Evolutionary conservation across 2,329 filamentous ascomycete genomes (phyloP).

Genomic region (Thielaviopsis populi): DNA sequence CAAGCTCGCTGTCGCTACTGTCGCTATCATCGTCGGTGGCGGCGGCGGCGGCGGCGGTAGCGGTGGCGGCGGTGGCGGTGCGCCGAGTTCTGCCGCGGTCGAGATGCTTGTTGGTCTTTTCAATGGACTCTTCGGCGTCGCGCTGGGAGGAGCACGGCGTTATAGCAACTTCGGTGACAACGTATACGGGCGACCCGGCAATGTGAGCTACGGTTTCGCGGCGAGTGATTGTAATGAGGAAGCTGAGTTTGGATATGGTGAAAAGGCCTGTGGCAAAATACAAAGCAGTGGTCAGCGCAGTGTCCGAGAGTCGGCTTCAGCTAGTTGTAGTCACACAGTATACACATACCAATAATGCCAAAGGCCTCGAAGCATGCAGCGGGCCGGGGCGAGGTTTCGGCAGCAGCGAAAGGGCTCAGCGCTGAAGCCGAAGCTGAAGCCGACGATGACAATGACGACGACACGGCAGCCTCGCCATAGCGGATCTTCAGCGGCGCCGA

Average conservation of each 20-base stretch:
- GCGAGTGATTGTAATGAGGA: slow-evolving; percentile 72
- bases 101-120: slow-evolving; percentile 34
- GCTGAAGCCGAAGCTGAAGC: background rate
- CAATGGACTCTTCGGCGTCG: slow-evolving; percentile 60
- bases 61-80: background rate
- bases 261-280: slow-evolving; percentile 50
- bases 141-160: slow-evolving; percentile 66
- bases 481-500: slow-evolving; percentile 50
- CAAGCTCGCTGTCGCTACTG: slow-evolving; percentile 22
- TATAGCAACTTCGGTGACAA: slow-evolving; percentile 77
- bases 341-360: slow-evolving; percentile 42
- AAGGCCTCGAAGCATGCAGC: slow-evolving; percentile 43
- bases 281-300: background rate
- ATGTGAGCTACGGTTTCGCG: slow-evolving; percentile 83
- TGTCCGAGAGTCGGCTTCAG: no score
- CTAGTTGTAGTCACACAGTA: background rate
- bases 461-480: slow-evolving; percentile 39
- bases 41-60: background rate
- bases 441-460: background rate
- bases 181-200: slow-evolving; percentile 66
- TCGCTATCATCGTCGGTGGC: background rate
- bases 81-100: slow-evolving; percentile 16
- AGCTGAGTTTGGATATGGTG: slow-evolving; percentile 64
- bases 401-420: slow-evolving; percentile 15
- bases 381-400: slow-evolving; percentile 29